Conservation (phyloP, 1,139 yeast genomes). For the Blastobotrys buckinghamii region DNA sequence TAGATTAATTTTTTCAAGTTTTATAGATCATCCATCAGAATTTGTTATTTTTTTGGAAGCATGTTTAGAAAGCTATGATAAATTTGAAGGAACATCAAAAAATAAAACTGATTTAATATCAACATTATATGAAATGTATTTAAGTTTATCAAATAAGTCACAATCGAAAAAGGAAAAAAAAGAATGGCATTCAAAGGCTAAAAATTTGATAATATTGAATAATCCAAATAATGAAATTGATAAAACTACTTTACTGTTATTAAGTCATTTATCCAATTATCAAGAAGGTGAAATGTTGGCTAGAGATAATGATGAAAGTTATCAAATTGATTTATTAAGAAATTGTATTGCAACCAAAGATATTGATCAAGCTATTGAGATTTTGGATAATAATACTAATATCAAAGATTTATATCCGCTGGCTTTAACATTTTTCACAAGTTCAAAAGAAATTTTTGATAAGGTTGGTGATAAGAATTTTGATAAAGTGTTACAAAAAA, state of each 20-base stretch:
- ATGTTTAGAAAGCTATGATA: conserved; percentile 72
- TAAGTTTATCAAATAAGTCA: conserved; percentile 48
- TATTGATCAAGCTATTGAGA: conserved; percentile 49
- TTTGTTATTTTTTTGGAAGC: conserved; percentile 95
- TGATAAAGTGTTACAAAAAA: conserved; percentile 44
- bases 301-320: conserved; percentile 38
- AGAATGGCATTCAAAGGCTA: conserved; percentile 65
- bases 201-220: conserved; percentile 43
- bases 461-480: conserved; percentile 52
- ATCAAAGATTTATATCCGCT: conserved; percentile 62
- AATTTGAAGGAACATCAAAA: conserved; percentile 61
- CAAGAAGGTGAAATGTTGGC: conserved; percentile 24
- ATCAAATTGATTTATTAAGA: conserved; percentile 61
- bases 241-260: conserved; percentile 52
- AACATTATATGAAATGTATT: conserved; percentile 77
- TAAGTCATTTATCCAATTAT: conserved; percentile 48
- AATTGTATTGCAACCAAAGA: conserved; percentile 56
- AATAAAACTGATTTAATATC: conserved; percentile 69
- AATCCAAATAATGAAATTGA: conserved; percentile 40
- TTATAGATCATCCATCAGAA: conserved; percentile 76
- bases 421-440: conserved; percentile 61
- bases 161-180: conserved; percentile 36
- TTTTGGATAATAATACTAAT: conserved; percentile 54
- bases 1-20: conserved; percentile 77
- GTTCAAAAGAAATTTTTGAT: conserved; percentile 48